These are phyloP conservation scores for Arctium minus DNA, from an alignment of 129 eudicot genomes.

Conservation along the genomic window DNA sequence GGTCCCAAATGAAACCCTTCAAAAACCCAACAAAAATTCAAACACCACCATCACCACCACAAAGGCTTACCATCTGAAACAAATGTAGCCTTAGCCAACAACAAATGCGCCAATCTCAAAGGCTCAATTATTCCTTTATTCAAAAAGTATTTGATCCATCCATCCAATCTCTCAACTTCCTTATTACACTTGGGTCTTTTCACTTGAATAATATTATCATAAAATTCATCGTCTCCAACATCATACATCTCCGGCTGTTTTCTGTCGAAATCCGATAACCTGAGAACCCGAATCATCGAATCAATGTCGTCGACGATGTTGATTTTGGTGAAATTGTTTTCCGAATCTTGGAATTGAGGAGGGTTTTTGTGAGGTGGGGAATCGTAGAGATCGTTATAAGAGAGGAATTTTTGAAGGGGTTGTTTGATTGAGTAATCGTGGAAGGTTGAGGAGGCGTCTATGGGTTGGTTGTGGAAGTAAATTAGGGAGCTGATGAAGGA, in stretches of 20 bases:
- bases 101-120: conserved; percentile 70
- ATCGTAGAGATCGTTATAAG: conserved; percentile 18
- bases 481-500: conserved; percentile 49
- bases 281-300: conserved; percentile 49
- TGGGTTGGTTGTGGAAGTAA: conserved; percentile 43
- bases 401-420: conserved; percentile 53
- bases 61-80: conserved; percentile 18
- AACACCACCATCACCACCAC: conserved; percentile 5
- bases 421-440: conserved; percentile 39
- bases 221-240: conserved; percentile 54
- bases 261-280: conserved; percentile 41
- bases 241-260: conserved; percentile 13
- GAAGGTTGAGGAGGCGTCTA: conserved; percentile 28
- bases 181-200: conserved; percentile 64
- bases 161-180: conserved; percentile 69
- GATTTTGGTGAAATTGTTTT: not conserved
- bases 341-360: conserved; percentile 11
- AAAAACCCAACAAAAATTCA: conserved; percentile 33
- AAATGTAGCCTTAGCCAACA: conserved; percentile 67
- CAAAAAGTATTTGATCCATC: conserved; percentile 60
- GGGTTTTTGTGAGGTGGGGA: conserved; percentile 28
- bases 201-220: conserved; percentile 55
- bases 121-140: conserved; percentile 43
- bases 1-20: conserved; percentile 67
- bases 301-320: conserved; percentile 36